Base-by-base conservation (phyloP, 768 basidiomycete species). In the Serpula lacrymans region DNA sequence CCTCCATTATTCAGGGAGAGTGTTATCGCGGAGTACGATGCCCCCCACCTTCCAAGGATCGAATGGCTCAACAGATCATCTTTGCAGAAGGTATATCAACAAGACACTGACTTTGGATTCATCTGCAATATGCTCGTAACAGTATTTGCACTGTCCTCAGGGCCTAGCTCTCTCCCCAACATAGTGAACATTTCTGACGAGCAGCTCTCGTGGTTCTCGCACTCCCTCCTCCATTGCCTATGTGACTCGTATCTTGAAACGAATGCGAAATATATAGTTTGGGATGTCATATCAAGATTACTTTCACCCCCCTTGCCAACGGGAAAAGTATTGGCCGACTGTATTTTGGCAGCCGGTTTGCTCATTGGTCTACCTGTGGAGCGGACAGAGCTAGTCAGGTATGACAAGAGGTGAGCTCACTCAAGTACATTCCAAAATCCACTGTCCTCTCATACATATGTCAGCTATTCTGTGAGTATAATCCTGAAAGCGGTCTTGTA, bases 371-470 rank as follows among this genome's bases (percentile, higher is more conserved):
- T 25, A 27, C 20, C 34, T 17, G 41, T 44, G 18, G 45, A 46
- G 16, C 29, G 31, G 17, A 45, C 13, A 17, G 42, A 45, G 4
- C 21, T 45, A 5, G 34, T 44, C 7, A 37, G 37, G 27, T 41
- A 44, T 11, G 45, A 46, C 20, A 46, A 46, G 33, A 46, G 45
- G 45, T 44, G 16, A 1, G 40, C 20, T 17, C 3, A 32, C 22
- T 25, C 14, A n/a, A n/a, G n/a, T n/a, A n/a, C n/a, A n/a, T n/a
- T n/a, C n/a, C n/a, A n/a, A n/a, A n/a, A n/a, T n/a, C n/a, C n/a
- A n/a, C n/a, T n/a, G n/a, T n/a, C n/a, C n/a, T n/a, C n/a, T n/a
- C n/a, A n/a, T n/a, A n/a, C n/a, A n/a, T n/a, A n/a, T n/a, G n/a
- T n/a, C n/a, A n/a, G n/a, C n/a, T n/a, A n/a, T n/a, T n/a, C n/a